A percentile compares a stretch with the other conserved stretches of the same genome.
Evolutionary conservation across 306 rosid species (phyloP).

Genomic region (Biancaea sappan): DNA sequence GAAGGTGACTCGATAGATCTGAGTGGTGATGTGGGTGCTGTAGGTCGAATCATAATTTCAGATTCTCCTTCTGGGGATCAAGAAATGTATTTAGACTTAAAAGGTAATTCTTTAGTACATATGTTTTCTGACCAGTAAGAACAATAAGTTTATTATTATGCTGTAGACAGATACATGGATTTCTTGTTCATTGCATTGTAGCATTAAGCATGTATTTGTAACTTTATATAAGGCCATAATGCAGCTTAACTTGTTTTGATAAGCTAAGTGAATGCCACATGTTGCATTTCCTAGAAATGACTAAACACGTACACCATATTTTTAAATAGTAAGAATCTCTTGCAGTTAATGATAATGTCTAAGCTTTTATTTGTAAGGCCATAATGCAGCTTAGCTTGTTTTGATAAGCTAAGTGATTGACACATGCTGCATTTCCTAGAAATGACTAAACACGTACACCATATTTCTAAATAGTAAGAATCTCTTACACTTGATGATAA

Average conservation of each 20-base stretch:
- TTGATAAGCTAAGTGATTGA: conserved; percentile 6
- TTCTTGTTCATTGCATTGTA: conserved; percentile 15
- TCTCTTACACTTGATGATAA: not conserved
- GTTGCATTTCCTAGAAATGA: conserved; percentile 10
- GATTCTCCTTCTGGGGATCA: conserved; percentile 60
- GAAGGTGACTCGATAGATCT: conserved; percentile 93
- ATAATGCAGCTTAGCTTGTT: conserved; percentile 17
- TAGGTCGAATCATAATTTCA: conserved; percentile 78
- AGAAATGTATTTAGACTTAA: conserved; percentile 81
- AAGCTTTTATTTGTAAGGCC: conserved; percentile 15
- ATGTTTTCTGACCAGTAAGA: conserved; percentile 26
- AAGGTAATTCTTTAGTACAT: conserved; percentile 52
- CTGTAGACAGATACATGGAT: not conserved
- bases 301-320: not conserved
- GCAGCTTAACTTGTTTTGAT: conserved; percentile 15
- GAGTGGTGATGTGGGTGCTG: conserved; percentile 92
- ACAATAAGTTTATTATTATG: not conserved
- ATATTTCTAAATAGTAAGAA: not conserved
- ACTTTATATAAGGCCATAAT: conserved; percentile 8
- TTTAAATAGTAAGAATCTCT: conserved; percentile 6
- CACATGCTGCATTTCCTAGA: conserved; percentile 13
- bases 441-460: conserved; percentile 5
- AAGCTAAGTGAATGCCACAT: conserved; percentile 3
- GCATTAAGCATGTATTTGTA: conserved; percentile 4
- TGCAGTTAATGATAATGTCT: not conserved